Base-by-base conservation (phyloP, 1,284 basidiomycete species). In the Trichosporon coremiiforme region DNA sequence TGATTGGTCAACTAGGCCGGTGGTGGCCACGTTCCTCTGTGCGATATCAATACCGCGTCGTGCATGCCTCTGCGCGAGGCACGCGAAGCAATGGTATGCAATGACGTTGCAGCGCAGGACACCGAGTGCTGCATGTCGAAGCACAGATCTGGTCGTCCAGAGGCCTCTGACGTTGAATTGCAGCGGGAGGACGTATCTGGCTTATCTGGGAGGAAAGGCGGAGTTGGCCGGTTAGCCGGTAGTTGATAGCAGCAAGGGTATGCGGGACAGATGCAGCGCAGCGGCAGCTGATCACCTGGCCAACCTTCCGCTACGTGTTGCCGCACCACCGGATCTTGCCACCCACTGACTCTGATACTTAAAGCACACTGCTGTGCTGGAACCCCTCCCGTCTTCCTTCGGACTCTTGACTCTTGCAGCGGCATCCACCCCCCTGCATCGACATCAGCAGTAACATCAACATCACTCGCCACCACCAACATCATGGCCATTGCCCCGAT, bases 401-500 rank as follows among this genome's bases (percentile, higher is more conserved):
- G 15, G 41, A 45, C 41, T n/a, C 17, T 10, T 45, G 41, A 33
- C 3, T 33, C 33, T 4, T 8, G 33, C 41, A 45, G 41, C 17
- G 41, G 15, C 41, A 45, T 45, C 17, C 41, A 38, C 15, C 12
- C 38, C 41, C 13, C 41, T 45, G 41, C 41, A 17, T 45, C 41
- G 41, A 17, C 15, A 45, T 38, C 15, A 4, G 10, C 41, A 45
- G 17, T 7, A 17, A 4, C 41, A 12, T 4, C 17, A n/a, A n/a
- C n/a, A n/a, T n/a, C n/a, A n/a, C n/a, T 10, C 15, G 17, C 6
- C 13, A 45, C 15, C 4, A 12, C 4, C 41, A 12, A 5, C 57
- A 60, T 13, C 29, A 60, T 60, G 57, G 35, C 57, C 10, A 60
- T 60, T 15, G 35, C 76, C 36, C 69, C 67, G 10, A 75, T 76